These are phyloP conservation scores for Fusarium albidum DNA, from an alignment of 2,329 filamentous ascomycete genomes.

Conservation along the genomic window DNA sequence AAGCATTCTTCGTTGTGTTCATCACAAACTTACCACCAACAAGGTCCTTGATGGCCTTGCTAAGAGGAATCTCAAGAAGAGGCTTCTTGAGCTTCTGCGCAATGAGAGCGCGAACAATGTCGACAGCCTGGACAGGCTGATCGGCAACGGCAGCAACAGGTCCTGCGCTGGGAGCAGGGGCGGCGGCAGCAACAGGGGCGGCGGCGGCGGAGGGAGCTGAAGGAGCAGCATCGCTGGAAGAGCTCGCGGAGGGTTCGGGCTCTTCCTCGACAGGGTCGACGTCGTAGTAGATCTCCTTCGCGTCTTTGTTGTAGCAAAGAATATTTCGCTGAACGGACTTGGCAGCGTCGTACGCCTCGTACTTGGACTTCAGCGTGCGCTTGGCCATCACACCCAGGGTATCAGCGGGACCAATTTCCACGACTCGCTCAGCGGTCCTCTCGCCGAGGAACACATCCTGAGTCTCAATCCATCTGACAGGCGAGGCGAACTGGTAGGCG, in stretches of 20 bases:
- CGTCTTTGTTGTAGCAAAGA: slow-evolving; percentile 99
- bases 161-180: slow-evolving; percentile 76
- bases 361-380: slow-evolving; percentile 93
- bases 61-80: slow-evolving; percentile 85
- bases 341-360: slow-evolving; percentile 97
- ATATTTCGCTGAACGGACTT: slow-evolving; percentile 97
- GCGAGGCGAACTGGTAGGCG: slow-evolving; percentile 98
- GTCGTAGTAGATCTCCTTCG: slow-evolving; percentile 99
- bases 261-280: slow-evolving; percentile 96
- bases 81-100: slow-evolving; percentile 99
- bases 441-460: slow-evolving; percentile 99
- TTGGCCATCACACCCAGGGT: slow-evolving; percentile 98
- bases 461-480: slow-evolving; percentile 99
- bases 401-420: slow-evolving; percentile 96
- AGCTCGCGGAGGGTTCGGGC: slow-evolving; percentile 66
- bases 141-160: slow-evolving; percentile 89
- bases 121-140: slow-evolving; percentile 84
- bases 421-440: slow-evolving; percentile 94
- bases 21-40: slow-evolving; percentile 80
- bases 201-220: slow-evolving; percentile 64
- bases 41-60: slow-evolving; percentile 97
- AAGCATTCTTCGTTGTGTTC: background rate
- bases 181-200: slow-evolving; percentile 62
- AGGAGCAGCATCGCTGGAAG: slow-evolving; percentile 57
- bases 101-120: slow-evolving; percentile 87